Percentiles rank a stretch among this genome's conserved stretches.
phyloP scores from a whole-genome alignment of 1,284 basidiomycete genomes.

The Puccinia novopanici region DNA sequence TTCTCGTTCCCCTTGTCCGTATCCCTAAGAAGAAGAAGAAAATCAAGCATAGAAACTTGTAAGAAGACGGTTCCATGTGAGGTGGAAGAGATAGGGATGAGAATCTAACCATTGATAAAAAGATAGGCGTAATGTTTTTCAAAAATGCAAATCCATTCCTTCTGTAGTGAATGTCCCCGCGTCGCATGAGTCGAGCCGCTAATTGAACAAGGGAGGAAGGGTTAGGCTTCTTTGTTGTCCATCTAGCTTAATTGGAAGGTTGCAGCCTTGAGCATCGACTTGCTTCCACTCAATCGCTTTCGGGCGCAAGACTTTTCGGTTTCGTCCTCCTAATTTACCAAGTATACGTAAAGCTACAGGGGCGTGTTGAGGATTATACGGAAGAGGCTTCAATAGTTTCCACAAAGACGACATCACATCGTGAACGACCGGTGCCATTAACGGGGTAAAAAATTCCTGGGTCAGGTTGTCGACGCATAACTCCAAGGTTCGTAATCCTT shows the following conservation, averaged over 20 bases:
- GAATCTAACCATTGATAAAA: constrained; percentile 50
- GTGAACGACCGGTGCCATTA: constrained; percentile 84
- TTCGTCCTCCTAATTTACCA: constrained; percentile 94
- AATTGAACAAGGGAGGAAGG: constrained; percentile 73
- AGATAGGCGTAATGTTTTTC: constrained; percentile 49
- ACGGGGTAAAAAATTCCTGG: constrained; percentile 96
- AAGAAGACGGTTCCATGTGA: neutral
- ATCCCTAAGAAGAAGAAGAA: constrained; percentile 64
- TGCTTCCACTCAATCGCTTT: constrained; percentile 74
- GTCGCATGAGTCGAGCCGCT: constrained; percentile 70
- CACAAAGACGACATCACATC: constrained; percentile 95
- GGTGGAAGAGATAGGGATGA: neutral
- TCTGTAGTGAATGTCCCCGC: constrained; percentile 62
- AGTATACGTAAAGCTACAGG: constrained; percentile 95
- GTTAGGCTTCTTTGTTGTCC: constrained; percentile 71
- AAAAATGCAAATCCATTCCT: constrained; percentile 47
- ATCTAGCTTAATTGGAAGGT: constrained; percentile 72
- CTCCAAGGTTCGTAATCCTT: constrained; percentile 94
- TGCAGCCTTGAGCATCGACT: constrained; percentile 68
- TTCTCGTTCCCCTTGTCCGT: constrained; percentile 73
- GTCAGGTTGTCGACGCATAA: constrained; percentile 99
- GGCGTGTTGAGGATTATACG: constrained; percentile 85
- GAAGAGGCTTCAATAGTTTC: constrained; percentile 83
- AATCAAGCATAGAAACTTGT: constrained; percentile 31
- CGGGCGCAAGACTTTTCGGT: constrained; percentile 80